These are phyloP conservation scores for Castanospermum australe DNA, from an alignment of 306 rosid genomes.

Conservation along the genomic window DNA sequence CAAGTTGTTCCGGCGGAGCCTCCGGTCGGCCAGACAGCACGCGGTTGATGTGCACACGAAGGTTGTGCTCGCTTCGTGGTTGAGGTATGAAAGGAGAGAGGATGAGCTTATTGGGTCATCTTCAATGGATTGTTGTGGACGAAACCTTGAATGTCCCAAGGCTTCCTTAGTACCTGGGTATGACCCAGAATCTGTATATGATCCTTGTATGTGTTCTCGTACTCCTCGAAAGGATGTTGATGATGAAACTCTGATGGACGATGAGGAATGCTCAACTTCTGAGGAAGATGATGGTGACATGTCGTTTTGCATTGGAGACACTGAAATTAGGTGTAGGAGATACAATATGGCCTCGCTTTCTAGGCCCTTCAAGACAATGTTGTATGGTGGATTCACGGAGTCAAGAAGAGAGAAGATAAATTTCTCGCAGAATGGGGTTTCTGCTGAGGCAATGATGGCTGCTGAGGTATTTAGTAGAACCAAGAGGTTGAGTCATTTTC, in stretches of 20 bases:
- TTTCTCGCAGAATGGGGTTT: conserved; percentile 61
- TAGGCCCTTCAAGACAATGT: conserved; percentile 65
- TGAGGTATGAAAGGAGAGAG: conserved; percentile 77
- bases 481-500: conserved; percentile 43
- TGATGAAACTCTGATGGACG: conserved; percentile 8
- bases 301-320: conserved; percentile 66
- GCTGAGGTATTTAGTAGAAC: conserved; percentile 75
- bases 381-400: conserved; percentile 74
- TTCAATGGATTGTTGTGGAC: conserved; percentile 68
- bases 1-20: conserved; percentile 69
- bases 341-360: conserved; percentile 69
- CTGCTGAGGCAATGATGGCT: conserved; percentile 68
- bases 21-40: conserved; percentile 73
- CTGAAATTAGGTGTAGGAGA: conserved; percentile 68
- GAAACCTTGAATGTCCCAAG: conserved; percentile 72
- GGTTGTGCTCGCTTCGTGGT: conserved; percentile 73
- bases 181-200: conserved; percentile 60
- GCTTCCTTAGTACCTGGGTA: conserved; percentile 64
- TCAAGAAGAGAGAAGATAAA: conserved; percentile 68
- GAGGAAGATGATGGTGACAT: conserved; percentile 67
- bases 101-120: conserved; percentile 66
- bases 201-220: conserved; percentile 49
- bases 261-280: conserved; percentile 53
- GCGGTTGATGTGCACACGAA: conserved; percentile 69
- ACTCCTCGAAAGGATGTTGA: background rate